Conservation (phyloP, 345 rosid genomes). For the Kandelia obovata region DNA sequence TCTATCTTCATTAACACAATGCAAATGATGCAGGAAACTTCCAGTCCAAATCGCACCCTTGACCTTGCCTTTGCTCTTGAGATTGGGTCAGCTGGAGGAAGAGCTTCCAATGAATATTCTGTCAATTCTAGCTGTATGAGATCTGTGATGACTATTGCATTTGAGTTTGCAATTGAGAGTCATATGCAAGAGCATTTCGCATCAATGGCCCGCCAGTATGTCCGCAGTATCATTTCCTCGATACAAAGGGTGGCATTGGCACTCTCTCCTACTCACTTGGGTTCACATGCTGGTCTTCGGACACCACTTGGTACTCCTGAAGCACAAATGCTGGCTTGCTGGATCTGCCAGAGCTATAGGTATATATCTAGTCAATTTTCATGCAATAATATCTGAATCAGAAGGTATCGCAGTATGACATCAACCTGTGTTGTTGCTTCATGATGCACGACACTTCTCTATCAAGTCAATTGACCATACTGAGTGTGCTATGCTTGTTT, state of each 20-base stretch:
- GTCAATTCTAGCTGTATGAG: slow-evolving; percentile 60
- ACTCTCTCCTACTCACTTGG: slow-evolving; percentile 83
- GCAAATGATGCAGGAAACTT: slow-evolving; percentile 63
- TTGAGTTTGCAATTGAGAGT: slow-evolving; percentile 92
- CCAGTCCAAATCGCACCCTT: slow-evolving; percentile 93
- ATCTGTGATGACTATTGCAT: slow-evolving; percentile 98
- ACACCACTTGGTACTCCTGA: slow-evolving; percentile 93
- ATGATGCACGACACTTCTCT: background rate
- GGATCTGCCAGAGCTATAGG: slow-evolving; percentile 98
- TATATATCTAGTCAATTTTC: slow-evolving; percentile 4
- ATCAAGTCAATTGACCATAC: background rate
- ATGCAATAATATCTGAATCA: background rate
- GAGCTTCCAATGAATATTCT: slow-evolving; percentile 52
- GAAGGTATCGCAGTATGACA: background rate
- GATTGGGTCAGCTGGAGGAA: slow-evolving; percentile 77
- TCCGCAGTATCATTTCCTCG: slow-evolving; percentile 88
- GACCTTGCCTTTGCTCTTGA: slow-evolving; percentile 98
- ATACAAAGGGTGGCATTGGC: slow-evolving; percentile 98
- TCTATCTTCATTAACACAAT: slow-evolving; percentile 1
- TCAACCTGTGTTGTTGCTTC: background rate
- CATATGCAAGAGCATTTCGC: slow-evolving; percentile 99
- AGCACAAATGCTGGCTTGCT: slow-evolving; percentile 97
- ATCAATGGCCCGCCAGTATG: slow-evolving; percentile 91
- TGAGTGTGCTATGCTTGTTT: too few relatives aligned
- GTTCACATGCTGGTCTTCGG: slow-evolving; percentile 84